A percentile compares a stretch with the other conserved stretches of the same genome.
Conservation (phyloP, 2,329 filamentous ascomycete species). For the Aspergillus sp. region DNA sequence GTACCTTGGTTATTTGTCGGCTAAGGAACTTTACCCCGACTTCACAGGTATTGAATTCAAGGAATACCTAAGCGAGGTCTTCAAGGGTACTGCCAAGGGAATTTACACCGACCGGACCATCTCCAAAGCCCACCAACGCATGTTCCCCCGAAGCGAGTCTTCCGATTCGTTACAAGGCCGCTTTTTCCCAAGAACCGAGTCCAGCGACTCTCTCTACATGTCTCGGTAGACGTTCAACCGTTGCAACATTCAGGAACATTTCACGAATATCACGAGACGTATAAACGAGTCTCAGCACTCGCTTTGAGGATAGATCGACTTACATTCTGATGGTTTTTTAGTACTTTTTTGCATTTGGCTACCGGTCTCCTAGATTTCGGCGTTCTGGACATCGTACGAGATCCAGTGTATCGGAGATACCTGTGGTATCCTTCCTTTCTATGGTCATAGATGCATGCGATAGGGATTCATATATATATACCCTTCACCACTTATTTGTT, state of each 20-base stretch:
- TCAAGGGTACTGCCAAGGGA: conserved; percentile 42
- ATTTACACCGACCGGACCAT: conserved; percentile 37
- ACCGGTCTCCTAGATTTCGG: not conserved
- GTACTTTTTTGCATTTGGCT: not conserved
- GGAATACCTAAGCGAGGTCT: conserved; percentile 41
- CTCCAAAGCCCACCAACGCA: conserved; percentile 36
- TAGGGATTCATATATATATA: conserved; percentile 2
- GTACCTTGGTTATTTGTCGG: conserved; percentile 56
- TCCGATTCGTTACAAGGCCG: conserved; percentile 37
- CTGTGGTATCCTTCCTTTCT: not conserved
- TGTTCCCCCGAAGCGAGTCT: conserved; percentile 37
- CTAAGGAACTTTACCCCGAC: conserved; percentile 56
- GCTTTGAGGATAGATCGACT: not conserved
- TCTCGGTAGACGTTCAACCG: conserved; percentile 23
- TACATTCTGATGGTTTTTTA: conserved; percentile 1
- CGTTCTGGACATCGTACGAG: conserved; percentile 3
- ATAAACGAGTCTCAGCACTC: not conserved
- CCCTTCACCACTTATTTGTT: not conserved
- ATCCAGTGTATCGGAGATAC: not conserved
- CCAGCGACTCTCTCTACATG: conserved; percentile 37
- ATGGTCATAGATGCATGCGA: conserved; percentile 10
- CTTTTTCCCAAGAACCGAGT: conserved; percentile 37
- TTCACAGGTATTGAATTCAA: conserved; percentile 42
- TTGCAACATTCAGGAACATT: conserved; percentile 2
- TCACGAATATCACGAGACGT: conserved; percentile 6